Base-by-base conservation (phyloP, 306 rosid genomes). In the Cicer yamashitae region DNA sequence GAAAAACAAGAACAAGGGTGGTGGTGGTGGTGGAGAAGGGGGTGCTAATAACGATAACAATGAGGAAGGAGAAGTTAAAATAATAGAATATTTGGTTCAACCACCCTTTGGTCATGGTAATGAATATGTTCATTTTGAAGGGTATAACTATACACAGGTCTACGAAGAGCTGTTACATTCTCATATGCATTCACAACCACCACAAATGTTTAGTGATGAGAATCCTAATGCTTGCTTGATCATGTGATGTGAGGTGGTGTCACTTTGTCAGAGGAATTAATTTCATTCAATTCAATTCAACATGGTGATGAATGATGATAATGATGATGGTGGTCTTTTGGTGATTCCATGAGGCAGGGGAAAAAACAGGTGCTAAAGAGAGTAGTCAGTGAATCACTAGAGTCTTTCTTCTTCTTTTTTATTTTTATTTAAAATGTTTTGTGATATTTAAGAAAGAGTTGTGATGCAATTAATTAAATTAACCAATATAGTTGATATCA, bases 181-280 rank as follows among this genome's bases (percentile, higher is more conserved):
- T 11, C 91, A 87, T 0, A 47, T 70, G 11, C 85, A 83, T 50
- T 75, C 98, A n/a, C 82, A 67, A 43, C 66, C 76, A 22, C 93
- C 96, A 3, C 93, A 85, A 58, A 75, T 90, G 56, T 94, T 94
- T 75, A 94, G 98, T 56, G 99, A 92, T 2, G 99, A 94, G 76
- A 94, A 94, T 75, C 99, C 99, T 2, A 88, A 94, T 82, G 97
- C 93, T 6, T 94, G 99, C 60, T 89, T 79, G 1, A 46, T 94
- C 52, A 89, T 92, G 99, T 94, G 96, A 80, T 44, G 45, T 41
- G 57, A 83, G 62, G 22, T 34, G 45, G 13, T 68, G 40, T 62
- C 54, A 59, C 45, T 57, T 8, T 60, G 67, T 60, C 18, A 60
- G 45, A 34, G 34, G 34, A 60, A 14, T 60, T 34, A 60, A 60